Conservation (phyloP, 306 rosid genomes). For the Corylus heterophylla region DNA sequence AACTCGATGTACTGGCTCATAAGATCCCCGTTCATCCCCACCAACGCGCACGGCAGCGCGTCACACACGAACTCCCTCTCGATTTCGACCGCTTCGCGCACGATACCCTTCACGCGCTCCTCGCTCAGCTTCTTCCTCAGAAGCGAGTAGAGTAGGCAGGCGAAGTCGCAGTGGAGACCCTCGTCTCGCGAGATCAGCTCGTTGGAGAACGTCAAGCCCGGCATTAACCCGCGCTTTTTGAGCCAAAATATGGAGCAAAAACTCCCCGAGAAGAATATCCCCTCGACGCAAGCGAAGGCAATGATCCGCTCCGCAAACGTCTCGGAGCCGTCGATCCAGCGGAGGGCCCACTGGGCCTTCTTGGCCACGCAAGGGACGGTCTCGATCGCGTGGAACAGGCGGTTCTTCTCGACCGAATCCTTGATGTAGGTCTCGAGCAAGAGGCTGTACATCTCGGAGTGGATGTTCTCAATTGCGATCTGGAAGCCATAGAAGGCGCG, state of each 20-base stretch:
- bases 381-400: conserved; percentile 64
- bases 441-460: conserved; percentile 89
- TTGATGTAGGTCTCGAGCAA: conserved; percentile 72
- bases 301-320: conserved; percentile 55
- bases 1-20: conserved; percentile 84
- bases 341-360: conserved; percentile 75
- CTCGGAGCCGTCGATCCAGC: conserved; percentile 53
- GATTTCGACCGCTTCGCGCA: conserved; percentile 62
- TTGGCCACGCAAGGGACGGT: conserved; percentile 67
- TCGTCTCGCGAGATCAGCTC: conserved; percentile 88
- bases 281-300: conserved; percentile 86
- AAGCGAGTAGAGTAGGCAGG: conserved; percentile 62
- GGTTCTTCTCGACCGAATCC: conserved; percentile 53
- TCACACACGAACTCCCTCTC: conserved; percentile 85
- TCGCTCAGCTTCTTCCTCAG: conserved; percentile 46
- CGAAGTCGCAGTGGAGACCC: conserved; percentile 81
- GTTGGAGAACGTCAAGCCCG: conserved; percentile 76
- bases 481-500: conserved; percentile 94
- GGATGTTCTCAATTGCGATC: conserved; percentile 86
- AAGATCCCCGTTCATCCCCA: conserved; percentile 76
- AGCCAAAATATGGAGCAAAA: conserved; percentile 90
- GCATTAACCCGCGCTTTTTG: conserved; percentile 86
- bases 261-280: conserved; percentile 87
- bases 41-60: conserved; percentile 77
- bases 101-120: conserved; percentile 60